These are phyloP conservation scores for Anaeramoeba ignava DNA, from an alignment of 78 protist genomes.

Conservation along the genomic window DNA sequence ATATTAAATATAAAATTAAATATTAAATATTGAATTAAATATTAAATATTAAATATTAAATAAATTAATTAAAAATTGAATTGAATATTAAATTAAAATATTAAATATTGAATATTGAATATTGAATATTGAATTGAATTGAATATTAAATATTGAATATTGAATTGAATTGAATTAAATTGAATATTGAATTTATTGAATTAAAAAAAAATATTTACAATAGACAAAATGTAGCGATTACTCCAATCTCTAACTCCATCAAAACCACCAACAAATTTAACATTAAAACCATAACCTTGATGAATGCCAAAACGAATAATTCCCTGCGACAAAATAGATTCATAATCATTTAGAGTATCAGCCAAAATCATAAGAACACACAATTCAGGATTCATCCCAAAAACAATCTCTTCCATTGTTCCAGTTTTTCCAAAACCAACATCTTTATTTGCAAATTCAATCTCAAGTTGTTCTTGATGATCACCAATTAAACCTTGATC, in stretches of 20 bases:
- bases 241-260: background rate
- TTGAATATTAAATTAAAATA: no score
- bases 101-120: no score
- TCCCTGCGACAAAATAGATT: background rate
- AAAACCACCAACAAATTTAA: background rate
- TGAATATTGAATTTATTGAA: no score
- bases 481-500: background rate
- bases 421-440: background rate
- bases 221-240: background rate
- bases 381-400: background rate
- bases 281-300: background rate
- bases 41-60: no score
- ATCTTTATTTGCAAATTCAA: constrained; percentile 1
- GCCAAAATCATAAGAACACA: background rate
- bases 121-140: no score
- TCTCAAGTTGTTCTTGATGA: background rate
- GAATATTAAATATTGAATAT: no score
- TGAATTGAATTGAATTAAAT: no score
- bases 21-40: no score
- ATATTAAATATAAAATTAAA: no score
- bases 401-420: background rate
- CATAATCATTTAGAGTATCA: background rate
- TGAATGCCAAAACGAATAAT: background rate
- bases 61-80: no score
- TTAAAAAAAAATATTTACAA: background rate